Conservation (phyloP, 2,329 filamentous ascomycete genomes). For the Daldinia sp. region DNA sequence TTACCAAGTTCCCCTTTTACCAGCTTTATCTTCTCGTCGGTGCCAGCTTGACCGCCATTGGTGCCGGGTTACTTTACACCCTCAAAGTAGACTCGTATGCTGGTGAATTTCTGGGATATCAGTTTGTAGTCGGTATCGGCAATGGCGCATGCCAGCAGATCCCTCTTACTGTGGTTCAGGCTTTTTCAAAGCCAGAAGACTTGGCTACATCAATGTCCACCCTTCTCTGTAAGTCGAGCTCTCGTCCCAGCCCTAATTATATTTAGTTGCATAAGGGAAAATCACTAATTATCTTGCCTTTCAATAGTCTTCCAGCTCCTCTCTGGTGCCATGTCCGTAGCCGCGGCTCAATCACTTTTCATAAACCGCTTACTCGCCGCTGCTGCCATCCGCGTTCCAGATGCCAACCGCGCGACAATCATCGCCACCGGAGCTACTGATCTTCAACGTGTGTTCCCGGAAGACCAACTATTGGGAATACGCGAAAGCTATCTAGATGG, state of each 20-base stretch:
- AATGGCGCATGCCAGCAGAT: conserved; percentile 6
- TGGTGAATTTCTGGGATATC: background rate
- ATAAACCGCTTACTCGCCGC: conserved; percentile 7
- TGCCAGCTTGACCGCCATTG: background rate
- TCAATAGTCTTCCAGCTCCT: background rate
- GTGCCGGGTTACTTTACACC: background rate
- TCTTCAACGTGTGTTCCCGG: background rate
- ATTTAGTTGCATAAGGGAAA: background rate
- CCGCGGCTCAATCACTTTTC: background rate
- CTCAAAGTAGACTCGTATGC: conserved; percentile 5
- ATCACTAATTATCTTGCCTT: background rate
- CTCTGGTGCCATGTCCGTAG: background rate
- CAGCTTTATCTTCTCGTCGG: conserved; percentile 2
- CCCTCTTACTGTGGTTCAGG: background rate
- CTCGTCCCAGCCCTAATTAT: background rate
- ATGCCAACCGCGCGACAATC: conserved; percentile 1
- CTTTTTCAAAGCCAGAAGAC: background rate
- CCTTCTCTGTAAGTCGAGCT: background rate
- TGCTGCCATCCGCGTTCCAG: background rate
- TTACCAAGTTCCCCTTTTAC: background rate
- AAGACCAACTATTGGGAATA: background rate
- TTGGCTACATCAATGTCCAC: conserved; percentile 1
- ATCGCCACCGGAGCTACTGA: conserved; percentile 4
- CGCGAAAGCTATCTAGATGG: conserved; percentile 6
- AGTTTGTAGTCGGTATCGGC: conserved; percentile 2